A percentile compares a stretch with the other conserved stretches of the same genome.
phyloP scores from a whole-genome alignment of 208 protist species.

The Trypanosoma cruzi region DNA sequence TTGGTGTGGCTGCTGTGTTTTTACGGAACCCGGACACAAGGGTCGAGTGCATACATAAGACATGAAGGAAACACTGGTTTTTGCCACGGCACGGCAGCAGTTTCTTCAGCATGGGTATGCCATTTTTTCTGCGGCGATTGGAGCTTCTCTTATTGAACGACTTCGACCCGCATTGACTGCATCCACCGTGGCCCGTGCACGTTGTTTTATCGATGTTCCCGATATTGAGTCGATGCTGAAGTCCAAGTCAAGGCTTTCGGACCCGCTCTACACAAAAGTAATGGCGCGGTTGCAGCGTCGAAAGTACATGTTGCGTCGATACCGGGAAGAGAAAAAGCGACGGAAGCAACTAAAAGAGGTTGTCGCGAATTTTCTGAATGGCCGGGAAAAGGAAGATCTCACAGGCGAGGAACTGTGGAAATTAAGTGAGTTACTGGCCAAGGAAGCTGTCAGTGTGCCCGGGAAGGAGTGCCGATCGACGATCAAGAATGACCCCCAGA shows the following conservation, averaged over 20 bases:
- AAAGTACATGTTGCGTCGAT: conserved; percentile 56
- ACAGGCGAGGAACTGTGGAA: conserved; percentile 72
- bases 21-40: neutral
- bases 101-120: conserved; percentile 84
- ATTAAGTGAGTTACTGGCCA: conserved; percentile 59
- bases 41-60: conserved; percentile 21
- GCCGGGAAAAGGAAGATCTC: conserved; percentile 53
- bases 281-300: conserved; percentile 61
- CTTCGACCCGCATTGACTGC: conserved; percentile 44
- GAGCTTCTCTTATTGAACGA: conserved; percentile 28
- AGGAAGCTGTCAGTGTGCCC: conserved; percentile 38
- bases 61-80: conserved; percentile 28
- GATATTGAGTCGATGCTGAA: conserved; percentile 69
- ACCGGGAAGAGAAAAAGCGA: conserved; percentile 35
- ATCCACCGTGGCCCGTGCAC: conserved; percentile 50
- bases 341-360: conserved; percentile 31
- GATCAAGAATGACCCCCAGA: conserved; percentile 73
- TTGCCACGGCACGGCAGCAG: conserved; percentile 61
- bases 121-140: conserved; percentile 58
- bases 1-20: conserved; percentile 4
- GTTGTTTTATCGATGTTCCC: conserved; percentile 66
- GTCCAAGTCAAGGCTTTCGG: conserved; percentile 37
- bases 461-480: conserved; percentile 66
- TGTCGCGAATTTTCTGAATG: conserved; percentile 47
- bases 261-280: conserved; percentile 55